Percentiles rank a stretch among this genome's conserved stretches.
phyloP scores from a whole-genome alignment of 2,329 filamentous ascomycete genomes.

The Verticillium nonalfalfae region DNA sequence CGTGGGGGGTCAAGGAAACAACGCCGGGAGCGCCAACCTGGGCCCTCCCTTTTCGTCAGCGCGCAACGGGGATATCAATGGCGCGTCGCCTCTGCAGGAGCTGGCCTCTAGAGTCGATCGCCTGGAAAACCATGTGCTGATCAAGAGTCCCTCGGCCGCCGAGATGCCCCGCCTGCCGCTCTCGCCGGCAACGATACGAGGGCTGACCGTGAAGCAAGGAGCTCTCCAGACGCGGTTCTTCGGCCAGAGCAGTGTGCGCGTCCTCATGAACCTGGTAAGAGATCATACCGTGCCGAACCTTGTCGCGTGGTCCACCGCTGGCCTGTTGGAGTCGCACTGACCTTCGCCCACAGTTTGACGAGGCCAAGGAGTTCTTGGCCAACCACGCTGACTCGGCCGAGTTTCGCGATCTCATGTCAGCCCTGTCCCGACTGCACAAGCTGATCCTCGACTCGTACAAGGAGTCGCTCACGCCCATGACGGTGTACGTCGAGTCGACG shows the following conservation, averaged over 20 bases:
- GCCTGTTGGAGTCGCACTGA: constrained; percentile 4
- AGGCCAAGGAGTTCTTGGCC: constrained; percentile 44
- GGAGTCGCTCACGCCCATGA: constrained; percentile 41
- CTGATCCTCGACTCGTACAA: constrained; percentile 40
- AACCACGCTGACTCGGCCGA: constrained; percentile 31
- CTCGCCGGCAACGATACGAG: constrained; percentile 38
- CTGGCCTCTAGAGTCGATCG: constrained; percentile 44
- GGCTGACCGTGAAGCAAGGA: constrained; percentile 41
- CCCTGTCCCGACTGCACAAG: constrained; percentile 40
- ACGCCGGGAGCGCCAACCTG: constrained; percentile 2
- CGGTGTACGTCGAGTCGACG: constrained; percentile 53
- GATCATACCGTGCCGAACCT: neutral
- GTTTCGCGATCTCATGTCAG: constrained; percentile 34
- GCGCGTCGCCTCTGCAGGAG: constrained; percentile 34
- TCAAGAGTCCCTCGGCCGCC: constrained; percentile 31
- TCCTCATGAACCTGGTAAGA: constrained; percentile 46
- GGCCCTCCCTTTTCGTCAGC: constrained; percentile 1
- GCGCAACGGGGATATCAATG: constrained; percentile 22
- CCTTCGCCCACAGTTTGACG: constrained; percentile 37
- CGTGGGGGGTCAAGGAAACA: constrained; percentile 1
- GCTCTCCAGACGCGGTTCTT: constrained; percentile 42
- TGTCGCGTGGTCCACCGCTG: neutral
- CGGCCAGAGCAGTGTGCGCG: constrained; percentile 45
- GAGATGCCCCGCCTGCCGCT: constrained; percentile 24
- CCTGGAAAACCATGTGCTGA: constrained; percentile 43